phyloP scores from a whole-genome alignment of 176 grass and related monocot genomes.

The Dactylis glomerata region DNA sequence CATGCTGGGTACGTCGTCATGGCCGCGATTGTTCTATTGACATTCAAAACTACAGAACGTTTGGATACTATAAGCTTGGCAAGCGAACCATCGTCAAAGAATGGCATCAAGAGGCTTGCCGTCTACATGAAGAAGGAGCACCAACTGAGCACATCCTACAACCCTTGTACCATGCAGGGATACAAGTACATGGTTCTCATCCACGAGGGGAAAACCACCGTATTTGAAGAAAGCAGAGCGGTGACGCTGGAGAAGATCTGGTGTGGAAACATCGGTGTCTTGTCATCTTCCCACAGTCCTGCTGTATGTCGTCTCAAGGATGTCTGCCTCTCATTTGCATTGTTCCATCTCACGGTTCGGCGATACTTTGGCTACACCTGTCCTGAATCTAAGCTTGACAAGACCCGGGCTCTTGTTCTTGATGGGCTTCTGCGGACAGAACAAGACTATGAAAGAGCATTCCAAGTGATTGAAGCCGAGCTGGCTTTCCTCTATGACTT shows the following conservation, averaged over 20 bases:
- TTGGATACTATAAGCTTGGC: not conserved
- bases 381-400: not conserved
- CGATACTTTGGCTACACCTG: not conserved
- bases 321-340: not conserved
- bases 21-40: too few relatives aligned
- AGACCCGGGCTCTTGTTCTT: not conserved
- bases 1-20: too few relatives aligned
- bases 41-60: accelerated
- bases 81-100: not conserved
- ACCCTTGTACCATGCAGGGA: not conserved
- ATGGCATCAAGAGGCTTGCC: not conserved
- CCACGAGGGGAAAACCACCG: too few relatives aligned
- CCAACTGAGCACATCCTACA: not conserved
- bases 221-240: too few relatives aligned
- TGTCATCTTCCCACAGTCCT: not conserved
- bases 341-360: not conserved
- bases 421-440: not conserved
- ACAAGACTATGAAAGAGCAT: not conserved
- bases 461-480: constrained; percentile 2
- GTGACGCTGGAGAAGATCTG: not conserved
- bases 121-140: not conserved
- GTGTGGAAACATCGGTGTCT: not conserved
- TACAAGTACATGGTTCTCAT: not conserved
- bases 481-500: not conserved
- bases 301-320: not conserved